Percentiles rank a stretch among this genome's conserved stretches.
Evolutionary conservation across 345 rosid species (phyloP).

Genomic region (Hypericum androsaemum): DNA sequence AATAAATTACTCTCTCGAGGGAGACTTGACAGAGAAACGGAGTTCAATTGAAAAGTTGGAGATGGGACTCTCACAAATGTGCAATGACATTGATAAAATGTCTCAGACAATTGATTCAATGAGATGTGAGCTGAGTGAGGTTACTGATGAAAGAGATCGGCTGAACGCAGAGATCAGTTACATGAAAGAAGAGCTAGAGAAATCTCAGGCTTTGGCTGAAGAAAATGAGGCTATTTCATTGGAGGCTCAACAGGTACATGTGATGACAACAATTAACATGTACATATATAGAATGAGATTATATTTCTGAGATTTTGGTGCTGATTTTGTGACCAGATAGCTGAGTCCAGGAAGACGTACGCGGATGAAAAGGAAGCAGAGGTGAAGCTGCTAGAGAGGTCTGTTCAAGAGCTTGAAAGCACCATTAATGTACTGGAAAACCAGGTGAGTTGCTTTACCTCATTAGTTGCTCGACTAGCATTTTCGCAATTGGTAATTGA

Average conservation of each 20-base stretch:
- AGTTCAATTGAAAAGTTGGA: constrained; percentile 57
- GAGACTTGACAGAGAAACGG: constrained; percentile 42
- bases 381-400: constrained; percentile 74
- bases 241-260: constrained; percentile 65
- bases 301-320: neutral
- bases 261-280: constrained; percentile 1
- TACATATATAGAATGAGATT: no score
- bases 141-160: constrained; percentile 49
- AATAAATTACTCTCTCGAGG: constrained; percentile 40
- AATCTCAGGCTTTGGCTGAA: constrained; percentile 40
- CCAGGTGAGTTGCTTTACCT: constrained; percentile 42
- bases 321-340: constrained; percentile 34
- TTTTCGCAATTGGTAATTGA: neutral
- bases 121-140: constrained; percentile 37
- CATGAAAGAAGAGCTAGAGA: constrained; percentile 52
- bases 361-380: constrained; percentile 84
- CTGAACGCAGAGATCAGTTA: constrained; percentile 42
- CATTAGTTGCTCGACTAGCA: constrained; percentile 7
- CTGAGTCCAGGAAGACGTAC: constrained; percentile 57
- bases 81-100: constrained; percentile 45
- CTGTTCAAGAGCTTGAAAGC: constrained; percentile 81
- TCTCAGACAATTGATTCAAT: constrained; percentile 45
- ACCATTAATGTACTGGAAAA: constrained; percentile 73
- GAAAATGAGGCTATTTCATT: constrained; percentile 52
- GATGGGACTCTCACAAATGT: constrained; percentile 51